phyloP scores from a whole-genome alignment of 768 basidiomycete species.

The Amanita exitialis region DNA sequence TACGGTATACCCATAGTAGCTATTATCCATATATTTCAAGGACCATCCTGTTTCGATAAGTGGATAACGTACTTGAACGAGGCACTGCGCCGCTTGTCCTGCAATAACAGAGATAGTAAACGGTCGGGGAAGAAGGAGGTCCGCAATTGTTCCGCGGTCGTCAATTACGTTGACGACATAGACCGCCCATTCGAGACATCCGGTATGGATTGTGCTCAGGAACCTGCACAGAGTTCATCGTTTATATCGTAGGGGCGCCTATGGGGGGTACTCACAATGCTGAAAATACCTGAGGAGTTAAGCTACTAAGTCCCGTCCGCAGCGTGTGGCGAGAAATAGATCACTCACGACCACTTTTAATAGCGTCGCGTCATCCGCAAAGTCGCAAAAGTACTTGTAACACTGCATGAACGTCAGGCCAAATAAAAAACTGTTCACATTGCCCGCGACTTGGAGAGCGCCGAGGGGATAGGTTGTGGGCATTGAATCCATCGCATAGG shows the following conservation, averaged over 20 bases:
- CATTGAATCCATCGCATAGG: background rate
- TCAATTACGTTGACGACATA: background rate
- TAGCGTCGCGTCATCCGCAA: background rate
- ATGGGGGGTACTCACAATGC: background rate
- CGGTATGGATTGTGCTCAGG: background rate
- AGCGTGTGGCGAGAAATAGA: background rate
- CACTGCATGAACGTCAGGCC: conserved; percentile 2
- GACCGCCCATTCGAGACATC: background rate
- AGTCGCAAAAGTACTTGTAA: background rate
- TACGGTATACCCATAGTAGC: conserved; percentile 1
- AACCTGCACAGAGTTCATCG: background rate
- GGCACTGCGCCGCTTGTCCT: background rate
- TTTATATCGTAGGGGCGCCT: background rate
- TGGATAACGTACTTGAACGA: background rate
- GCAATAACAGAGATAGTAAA: background rate
- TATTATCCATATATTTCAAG: background rate
- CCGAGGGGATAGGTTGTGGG: background rate
- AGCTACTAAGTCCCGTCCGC: background rate
- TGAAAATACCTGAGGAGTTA: background rate
- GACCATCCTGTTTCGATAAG: background rate
- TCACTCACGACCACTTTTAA: background rate
- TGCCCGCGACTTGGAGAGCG: background rate
- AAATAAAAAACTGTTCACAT: background rate
- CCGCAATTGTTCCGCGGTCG: background rate
- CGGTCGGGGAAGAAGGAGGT: background rate